Conservation (phyloP, 1,284 basidiomycete genomes). For the Ganoderma lingzhi region DNA sequence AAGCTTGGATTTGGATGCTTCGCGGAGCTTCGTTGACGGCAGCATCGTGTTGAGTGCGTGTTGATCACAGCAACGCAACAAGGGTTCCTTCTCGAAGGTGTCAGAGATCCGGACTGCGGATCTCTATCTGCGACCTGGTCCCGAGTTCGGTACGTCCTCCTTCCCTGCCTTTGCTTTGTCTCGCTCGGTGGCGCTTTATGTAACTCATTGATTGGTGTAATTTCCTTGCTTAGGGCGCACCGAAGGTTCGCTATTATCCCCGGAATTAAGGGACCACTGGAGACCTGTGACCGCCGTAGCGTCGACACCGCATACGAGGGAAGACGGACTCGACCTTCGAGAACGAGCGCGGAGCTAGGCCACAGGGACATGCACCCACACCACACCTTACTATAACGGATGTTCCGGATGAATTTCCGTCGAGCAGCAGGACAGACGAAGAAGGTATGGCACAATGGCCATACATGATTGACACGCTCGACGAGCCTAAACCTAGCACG, state of each 20-base stretch:
- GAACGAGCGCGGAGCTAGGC: neutral
- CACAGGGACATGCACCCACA: neutral
- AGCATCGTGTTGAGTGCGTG: neutral
- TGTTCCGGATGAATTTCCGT: neutral
- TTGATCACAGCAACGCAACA: neutral
- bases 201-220: neutral
- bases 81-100: neutral
- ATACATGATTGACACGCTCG: neutral
- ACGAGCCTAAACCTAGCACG: neutral
- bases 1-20: neutral
- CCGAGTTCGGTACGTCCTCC: neutral
- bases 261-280: neutral
- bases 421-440: neutral
- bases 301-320: no score
- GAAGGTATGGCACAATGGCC: neutral
- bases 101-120: neutral
- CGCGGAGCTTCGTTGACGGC: neutral
- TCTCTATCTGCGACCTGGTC: neutral
- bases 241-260: neutral
- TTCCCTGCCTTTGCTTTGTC: neutral
- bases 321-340: neutral
- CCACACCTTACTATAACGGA: neutral
- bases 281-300: neutral
- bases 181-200: neutral
- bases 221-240: neutral